Conservation (phyloP, 169 alveolate species). For the Plasmodium berghei region DNA sequence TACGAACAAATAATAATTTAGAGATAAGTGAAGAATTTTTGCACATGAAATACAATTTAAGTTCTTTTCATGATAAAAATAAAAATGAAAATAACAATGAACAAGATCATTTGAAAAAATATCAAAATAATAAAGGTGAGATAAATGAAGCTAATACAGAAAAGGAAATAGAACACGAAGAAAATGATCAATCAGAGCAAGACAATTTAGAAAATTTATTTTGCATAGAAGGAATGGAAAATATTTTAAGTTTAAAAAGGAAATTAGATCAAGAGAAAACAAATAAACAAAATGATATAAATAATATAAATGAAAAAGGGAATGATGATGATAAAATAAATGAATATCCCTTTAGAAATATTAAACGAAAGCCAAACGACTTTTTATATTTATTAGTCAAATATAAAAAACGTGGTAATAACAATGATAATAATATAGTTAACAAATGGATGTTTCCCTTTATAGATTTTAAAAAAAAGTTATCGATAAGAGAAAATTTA, state of each 20-base stretch:
- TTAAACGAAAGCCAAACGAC: constrained; percentile 77
- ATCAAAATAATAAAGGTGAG: not conserved
- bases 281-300: not conserved
- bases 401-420: constrained; percentile 45
- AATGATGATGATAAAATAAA: constrained; percentile 11
- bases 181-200: not conserved
- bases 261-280: constrained; percentile 27
- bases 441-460: constrained; percentile 83
- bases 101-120: constrained; percentile 1
- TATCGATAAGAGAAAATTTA: constrained; percentile 79
- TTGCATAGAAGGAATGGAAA: constrained; percentile 64
- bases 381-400: constrained; percentile 81
- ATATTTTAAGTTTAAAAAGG: constrained; percentile 24
- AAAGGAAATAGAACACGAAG: not conserved
- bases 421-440: no score
- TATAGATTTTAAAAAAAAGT: constrained; percentile 81
- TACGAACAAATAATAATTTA: constrained; percentile 69
- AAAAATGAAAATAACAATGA: constrained; percentile 19
- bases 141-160: constrained; percentile 4
- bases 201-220: constrained; percentile 56
- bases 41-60: constrained; percentile 73
- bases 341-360: constrained; percentile 71
- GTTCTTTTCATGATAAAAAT: constrained; percentile 42
- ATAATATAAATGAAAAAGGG: constrained; percentile 22
- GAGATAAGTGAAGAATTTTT: constrained; percentile 64